Base-by-base conservation (phyloP, 73 alveolate species). In the Paramecium sonneborni region DNA sequence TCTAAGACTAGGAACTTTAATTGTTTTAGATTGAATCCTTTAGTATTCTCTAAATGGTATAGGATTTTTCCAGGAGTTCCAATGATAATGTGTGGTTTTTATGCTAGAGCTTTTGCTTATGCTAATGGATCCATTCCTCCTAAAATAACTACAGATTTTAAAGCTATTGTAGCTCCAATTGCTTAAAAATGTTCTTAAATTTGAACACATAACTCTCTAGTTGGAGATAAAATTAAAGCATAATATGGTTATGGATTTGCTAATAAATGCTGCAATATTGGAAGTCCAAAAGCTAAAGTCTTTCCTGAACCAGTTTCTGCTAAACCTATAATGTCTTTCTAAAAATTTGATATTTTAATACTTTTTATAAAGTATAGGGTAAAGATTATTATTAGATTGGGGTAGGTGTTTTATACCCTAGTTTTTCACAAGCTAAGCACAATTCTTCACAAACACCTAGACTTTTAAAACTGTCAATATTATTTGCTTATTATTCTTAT, bases 61-160 rank as follows among this genome's bases (percentile, higher is more conserved):
- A 98, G 99, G 39, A 98, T 94, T 74, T 99, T 95, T 8, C 99
- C 99, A 7, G 99, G 99, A 9, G 99, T 97, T 18, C 99, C 99
- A 20, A 98, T 95, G 26, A 98, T 94, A 20, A 98, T 95, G 85
- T 98, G 99, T 3, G 99, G 99, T 35, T 98, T 98, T 94, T 98
- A 97, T 28, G 99, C 94, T 68, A 98, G 95, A 56, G 99, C 97
- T 70, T 98, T 97, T 18, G 99, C 99, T 93, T 98, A 97, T 18
- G 97, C 93, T 34, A 98, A 95, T 94, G 98, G 96, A 92, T 98
- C 99, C 48, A 98, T 95, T 15, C 99, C 99, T 35, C 99, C 99
- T 8, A 98, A 99, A 20, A 98, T 89, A 32, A 98, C 99, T 20
- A 98, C 96, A 14, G 99, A 94, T 93, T 96, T 98, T 43, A 98